These are phyloP conservation scores for Chlorella sp. DNA, from an alignment of 139 green algal genomes.

Conservation along the genomic window DNA sequence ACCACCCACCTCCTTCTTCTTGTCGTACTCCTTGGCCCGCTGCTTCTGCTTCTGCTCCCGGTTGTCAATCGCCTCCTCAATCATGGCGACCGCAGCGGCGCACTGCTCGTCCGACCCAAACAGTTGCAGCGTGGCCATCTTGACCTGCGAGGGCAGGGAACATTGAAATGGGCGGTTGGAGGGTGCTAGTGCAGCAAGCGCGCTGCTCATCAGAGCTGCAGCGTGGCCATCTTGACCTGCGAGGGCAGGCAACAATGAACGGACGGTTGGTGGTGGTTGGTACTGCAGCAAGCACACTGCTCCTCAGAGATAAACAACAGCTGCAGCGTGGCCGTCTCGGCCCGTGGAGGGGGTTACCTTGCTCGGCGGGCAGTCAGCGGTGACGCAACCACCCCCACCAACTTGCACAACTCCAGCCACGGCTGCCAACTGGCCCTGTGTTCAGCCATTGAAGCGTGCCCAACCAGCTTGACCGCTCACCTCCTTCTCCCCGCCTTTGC, in stretches of 20 bases:
- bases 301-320: no score
- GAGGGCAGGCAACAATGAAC: neutral
- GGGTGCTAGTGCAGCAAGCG: neutral
- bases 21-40: slow-evolving; percentile 84
- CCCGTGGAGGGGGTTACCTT: no score
- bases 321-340: slow-evolving; percentile 72
- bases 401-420: no score
- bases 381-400: no score
- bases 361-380: no score
- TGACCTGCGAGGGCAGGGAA: slow-evolving; percentile 25
- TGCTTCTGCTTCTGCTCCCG: slow-evolving; percentile 88
- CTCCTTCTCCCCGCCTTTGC: neutral
- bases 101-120: slow-evolving; percentile 78
- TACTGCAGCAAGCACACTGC: neutral
- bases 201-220: slow-evolving; percentile 69
- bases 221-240: slow-evolving; percentile 64
- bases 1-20: slow-evolving; percentile 53
- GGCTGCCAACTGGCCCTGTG: no score
- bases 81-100: slow-evolving; percentile 71
- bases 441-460: neutral
- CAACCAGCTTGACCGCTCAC: neutral
- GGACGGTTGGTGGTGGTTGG: neutral
- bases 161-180: no score
- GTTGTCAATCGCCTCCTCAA: slow-evolving; percentile 70
- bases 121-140: slow-evolving; percentile 77